These are phyloP conservation scores for Wallacemonas collosoma DNA, from an alignment of 208 protist species.

Conservation along the genomic window DNA sequence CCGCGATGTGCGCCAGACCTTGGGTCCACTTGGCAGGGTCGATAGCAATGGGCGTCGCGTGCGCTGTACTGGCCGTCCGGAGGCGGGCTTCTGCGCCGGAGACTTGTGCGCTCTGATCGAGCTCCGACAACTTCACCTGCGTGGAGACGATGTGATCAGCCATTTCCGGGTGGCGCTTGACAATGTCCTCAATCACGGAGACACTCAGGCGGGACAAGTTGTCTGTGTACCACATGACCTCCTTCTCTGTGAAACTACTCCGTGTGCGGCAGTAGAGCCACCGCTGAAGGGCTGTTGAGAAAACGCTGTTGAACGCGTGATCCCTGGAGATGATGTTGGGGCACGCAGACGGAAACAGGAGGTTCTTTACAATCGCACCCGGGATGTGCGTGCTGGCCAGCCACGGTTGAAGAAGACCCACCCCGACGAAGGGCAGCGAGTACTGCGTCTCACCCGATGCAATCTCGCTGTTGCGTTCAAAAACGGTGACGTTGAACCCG, in stretches of 20 bases:
- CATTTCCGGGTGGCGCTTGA: conserved; percentile 52
- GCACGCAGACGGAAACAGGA: conserved; percentile 41
- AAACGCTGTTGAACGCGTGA: conserved; percentile 58
- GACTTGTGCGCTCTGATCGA: not conserved
- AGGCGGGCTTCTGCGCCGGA: not conserved
- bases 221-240: conserved; percentile 74
- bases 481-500: conserved; percentile 85
- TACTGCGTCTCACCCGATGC: conserved; percentile 58
- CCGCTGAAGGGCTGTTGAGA: conserved; percentile 57
- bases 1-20: conserved; percentile 55
- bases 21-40: conserved; percentile 79
- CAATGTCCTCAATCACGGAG: conserved; percentile 52
- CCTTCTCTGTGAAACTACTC: conserved; percentile 37
- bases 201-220: conserved; percentile 76
- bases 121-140: conserved; percentile 24
- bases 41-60: conserved; percentile 59
- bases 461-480: conserved; percentile 49
- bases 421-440: conserved; percentile 72
- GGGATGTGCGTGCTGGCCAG: conserved; percentile 38
- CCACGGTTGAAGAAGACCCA: conserved; percentile 69
- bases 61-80: conserved; percentile 36
- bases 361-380: conserved; percentile 42
- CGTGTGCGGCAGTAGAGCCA: conserved; percentile 69
- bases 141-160: conserved; percentile 45
- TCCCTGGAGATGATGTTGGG: conserved; percentile 59